Conservation (phyloP, 306 rosid species). For the Vigna reflexopilosa region DNA sequence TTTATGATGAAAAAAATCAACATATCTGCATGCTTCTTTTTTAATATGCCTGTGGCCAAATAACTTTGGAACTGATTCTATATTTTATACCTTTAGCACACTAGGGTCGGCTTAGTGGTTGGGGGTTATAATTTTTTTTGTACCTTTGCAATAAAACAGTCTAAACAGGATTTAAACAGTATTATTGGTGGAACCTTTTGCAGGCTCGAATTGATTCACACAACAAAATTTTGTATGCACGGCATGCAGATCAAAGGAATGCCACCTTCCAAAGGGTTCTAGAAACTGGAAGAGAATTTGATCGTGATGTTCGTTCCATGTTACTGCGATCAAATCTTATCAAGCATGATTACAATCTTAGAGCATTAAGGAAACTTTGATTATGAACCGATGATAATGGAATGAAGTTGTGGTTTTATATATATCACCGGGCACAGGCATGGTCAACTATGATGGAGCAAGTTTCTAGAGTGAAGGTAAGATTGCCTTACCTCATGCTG, state of each 20-base stretch:
- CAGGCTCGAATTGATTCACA: slow-evolving; percentile 99
- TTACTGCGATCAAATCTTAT: slow-evolving; percentile 90
- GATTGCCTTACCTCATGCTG: slow-evolving; percentile 39
- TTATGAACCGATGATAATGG: slow-evolving; percentile 36
- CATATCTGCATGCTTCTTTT: neutral
- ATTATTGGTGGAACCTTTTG: slow-evolving; percentile 39
- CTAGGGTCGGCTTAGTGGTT: too few relatives aligned
- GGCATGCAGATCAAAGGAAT: slow-evolving; percentile 98
- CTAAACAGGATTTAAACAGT: slow-evolving; percentile 1
- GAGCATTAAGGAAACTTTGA: slow-evolving; percentile 76
- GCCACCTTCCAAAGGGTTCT: slow-evolving; percentile 94
- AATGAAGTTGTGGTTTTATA: slow-evolving; percentile 31
- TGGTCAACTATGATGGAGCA: slow-evolving; percentile 30
- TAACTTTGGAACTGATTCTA: slow-evolving; percentile 23
- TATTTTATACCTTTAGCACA: neutral
- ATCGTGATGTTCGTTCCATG: slow-evolving; percentile 86
- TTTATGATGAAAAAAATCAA: slow-evolving; percentile 2
- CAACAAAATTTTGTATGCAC: slow-evolving; percentile 93
- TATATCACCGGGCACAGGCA: neutral
- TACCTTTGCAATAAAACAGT: neutral
- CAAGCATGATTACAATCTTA: slow-evolving; percentile 77
- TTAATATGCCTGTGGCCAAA: slow-evolving; percentile 10
- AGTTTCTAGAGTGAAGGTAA: slow-evolving; percentile 29
- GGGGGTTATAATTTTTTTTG: neutral
- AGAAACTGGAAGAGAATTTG: slow-evolving; percentile 84